Conservation (phyloP, 345 rosid species). For the Dipteronia sinensis region DNA sequence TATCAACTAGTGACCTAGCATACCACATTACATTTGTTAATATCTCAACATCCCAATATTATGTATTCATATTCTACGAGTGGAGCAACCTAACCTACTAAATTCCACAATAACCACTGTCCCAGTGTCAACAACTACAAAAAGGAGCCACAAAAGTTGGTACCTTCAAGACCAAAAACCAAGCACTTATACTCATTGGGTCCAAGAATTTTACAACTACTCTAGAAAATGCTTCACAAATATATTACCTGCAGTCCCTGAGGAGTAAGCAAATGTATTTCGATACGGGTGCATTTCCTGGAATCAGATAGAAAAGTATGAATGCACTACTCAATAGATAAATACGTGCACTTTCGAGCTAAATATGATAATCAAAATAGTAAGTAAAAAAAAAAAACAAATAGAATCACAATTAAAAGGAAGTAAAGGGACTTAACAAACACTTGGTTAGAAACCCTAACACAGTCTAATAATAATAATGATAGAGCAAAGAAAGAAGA, state of each 20-base stretch:
- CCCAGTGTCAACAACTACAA: too few relatives aligned
- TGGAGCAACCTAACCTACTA: not conserved
- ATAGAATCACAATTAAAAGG: not conserved
- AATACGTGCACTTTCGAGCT: not conserved
- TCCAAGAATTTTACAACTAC: not conserved
- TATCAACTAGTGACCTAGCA: not conserved
- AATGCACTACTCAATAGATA: not conserved
- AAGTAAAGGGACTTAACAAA: not conserved
- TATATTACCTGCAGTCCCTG: slow-evolving; percentile 79
- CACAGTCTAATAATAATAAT: not conserved
- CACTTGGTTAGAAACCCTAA: not conserved
- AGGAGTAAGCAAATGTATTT: slow-evolving; percentile 77
- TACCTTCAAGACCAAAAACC: not conserved
- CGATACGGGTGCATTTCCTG: slow-evolving; percentile 95
- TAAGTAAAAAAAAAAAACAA: not conserved
- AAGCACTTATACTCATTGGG: not conserved
- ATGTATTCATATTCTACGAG: not conserved
- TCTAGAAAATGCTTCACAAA: not conserved
- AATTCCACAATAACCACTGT: not conserved
- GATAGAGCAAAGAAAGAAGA: not conserved
- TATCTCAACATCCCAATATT: not conserved
- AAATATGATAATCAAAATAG: not conserved
- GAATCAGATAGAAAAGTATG: slow-evolving; percentile 6
- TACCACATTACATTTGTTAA: not conserved
- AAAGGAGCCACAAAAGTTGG: not conserved